Percentiles rank a stretch among this genome's conserved stretches.
Conservation (phyloP, 306 rosid species). For the Cicer cuneatum region DNA sequence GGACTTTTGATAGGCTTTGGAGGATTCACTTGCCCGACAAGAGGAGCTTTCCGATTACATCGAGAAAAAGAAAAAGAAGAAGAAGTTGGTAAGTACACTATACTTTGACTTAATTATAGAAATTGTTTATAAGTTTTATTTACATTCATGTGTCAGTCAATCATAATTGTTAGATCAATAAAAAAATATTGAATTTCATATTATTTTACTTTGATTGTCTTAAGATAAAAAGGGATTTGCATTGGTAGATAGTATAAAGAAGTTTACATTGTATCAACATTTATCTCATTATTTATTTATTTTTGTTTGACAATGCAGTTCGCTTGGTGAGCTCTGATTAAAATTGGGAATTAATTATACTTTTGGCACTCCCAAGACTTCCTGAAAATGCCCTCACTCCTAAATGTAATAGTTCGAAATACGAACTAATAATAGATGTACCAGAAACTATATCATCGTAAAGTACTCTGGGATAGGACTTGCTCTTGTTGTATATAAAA, state of each 20-base stretch:
- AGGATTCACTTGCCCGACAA: constrained; percentile 71
- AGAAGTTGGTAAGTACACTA: constrained; percentile 66
- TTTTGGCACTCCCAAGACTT: constrained; percentile 23
- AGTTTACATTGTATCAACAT: neutral
- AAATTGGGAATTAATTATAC: constrained; percentile 14
- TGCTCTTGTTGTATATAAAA: constrained; percentile 33
- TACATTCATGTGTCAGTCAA: too few relatives aligned
- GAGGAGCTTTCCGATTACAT: constrained; percentile 68
- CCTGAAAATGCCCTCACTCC: constrained; percentile 19
- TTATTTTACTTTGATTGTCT: too few relatives aligned
- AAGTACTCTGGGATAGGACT: constrained; percentile 40
- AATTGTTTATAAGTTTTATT: too few relatives aligned
- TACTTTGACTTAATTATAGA: neutral
- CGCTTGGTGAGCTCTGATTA: constrained; percentile 49
- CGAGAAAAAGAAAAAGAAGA: constrained; percentile 76
- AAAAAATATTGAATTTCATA: too few relatives aligned
- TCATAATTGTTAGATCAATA: too few relatives aligned
- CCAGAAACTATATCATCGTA: constrained; percentile 2
- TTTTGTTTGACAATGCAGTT: constrained; percentile 56
- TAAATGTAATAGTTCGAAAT: constrained; percentile 30
- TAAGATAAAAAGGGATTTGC: too few relatives aligned
- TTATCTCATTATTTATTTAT: neutral
- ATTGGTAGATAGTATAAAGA: too few relatives aligned
- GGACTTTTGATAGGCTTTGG: constrained; percentile 60
- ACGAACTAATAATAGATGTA: constrained; percentile 32